phyloP scores from a whole-genome alignment of 1,139 yeast species.

The Sugiyamaella castrensis region DNA sequence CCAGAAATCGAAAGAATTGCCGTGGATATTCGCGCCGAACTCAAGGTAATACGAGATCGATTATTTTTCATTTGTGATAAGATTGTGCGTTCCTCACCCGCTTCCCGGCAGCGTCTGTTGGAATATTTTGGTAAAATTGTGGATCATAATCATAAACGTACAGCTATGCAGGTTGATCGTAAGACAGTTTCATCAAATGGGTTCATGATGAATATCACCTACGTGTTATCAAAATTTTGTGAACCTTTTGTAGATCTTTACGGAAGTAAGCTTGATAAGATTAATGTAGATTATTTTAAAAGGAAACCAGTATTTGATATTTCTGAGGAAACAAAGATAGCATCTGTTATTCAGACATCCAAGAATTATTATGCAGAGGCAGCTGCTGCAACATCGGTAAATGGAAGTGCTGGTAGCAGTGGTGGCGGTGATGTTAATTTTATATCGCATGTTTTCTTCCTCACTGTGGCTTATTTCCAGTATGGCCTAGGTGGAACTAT shows the following conservation, averaged over 20 bases:
- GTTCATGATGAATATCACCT: slow-evolving; percentile 72
- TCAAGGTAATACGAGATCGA: slow-evolving; percentile 31
- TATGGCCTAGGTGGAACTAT: slow-evolving; percentile 85
- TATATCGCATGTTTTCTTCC: slow-evolving; percentile 81
- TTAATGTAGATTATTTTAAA: slow-evolving; percentile 64
- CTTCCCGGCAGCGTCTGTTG: slow-evolving; percentile 61
- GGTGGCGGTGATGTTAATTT: slow-evolving; percentile 56
- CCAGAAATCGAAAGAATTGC: slow-evolving; percentile 26
- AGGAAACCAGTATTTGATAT: slow-evolving; percentile 53
- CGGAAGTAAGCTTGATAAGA: slow-evolving; percentile 63
- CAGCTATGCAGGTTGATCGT: slow-evolving; percentile 79
- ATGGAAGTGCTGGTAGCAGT: slow-evolving; percentile 5
- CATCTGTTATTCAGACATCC: slow-evolving; percentile 71
- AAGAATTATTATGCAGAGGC: slow-evolving; percentile 47
- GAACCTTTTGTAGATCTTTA: slow-evolving; percentile 75
- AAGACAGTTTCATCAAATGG: slow-evolving; percentile 72
- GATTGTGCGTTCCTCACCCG: slow-evolving; percentile 70
- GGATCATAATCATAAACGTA: slow-evolving; percentile 78
- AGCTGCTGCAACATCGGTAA: not conserved
- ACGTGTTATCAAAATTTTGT: slow-evolving; percentile 66
- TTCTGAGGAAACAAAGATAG: slow-evolving; percentile 76
- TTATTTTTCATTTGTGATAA: slow-evolving; percentile 68
- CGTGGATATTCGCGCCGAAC: slow-evolving; percentile 31
- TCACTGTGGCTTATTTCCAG: slow-evolving; percentile 75
- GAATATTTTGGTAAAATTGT: slow-evolving; percentile 68